Percentiles rank a stretch among this genome's conserved stretches.
These are phyloP conservation scores for Penicillium rolfsii DNA, from an alignment of 2,329 filamentous ascomycete species.

Conservation along the genomic window DNA sequence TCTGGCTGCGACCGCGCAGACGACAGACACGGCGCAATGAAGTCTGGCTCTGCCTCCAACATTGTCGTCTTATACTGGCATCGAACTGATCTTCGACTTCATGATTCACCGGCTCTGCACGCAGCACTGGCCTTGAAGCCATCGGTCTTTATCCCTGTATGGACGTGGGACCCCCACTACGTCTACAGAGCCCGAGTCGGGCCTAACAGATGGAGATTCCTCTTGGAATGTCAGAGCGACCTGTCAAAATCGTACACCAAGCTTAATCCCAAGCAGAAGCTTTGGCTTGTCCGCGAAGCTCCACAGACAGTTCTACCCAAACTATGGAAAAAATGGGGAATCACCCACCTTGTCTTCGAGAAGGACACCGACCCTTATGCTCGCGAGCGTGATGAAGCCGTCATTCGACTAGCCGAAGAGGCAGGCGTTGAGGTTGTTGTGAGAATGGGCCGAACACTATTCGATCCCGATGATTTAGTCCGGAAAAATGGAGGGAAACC, in stretches of 20 bases:
- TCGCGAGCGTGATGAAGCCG: conserved; percentile 62
- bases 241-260: conserved; percentile 68
- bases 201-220: conserved; percentile 73
- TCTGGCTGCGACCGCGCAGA: background rate
- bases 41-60: conserved; percentile 13
- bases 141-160: conserved; percentile 71
- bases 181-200: conserved; percentile 72
- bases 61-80: conserved; percentile 72
- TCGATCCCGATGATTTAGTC: conserved; percentile 72
- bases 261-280: conserved; percentile 70
- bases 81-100: conserved; percentile 74
- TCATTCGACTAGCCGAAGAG: conserved; percentile 62
- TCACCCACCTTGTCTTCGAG: conserved; percentile 77
- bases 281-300: conserved; percentile 72
- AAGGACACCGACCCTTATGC: conserved; percentile 77
- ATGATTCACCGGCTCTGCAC: conserved; percentile 74
- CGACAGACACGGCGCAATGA: conserved; percentile 6
- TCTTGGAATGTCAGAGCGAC: conserved; percentile 75
- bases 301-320: conserved; percentile 73
- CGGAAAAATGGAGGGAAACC: conserved; percentile 68
- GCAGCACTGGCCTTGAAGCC: conserved; percentile 72
- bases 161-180: conserved; percentile 81
- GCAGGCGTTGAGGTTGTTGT: conserved; percentile 71
- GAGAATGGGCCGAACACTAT: conserved; percentile 68
- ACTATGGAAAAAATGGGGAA: conserved; percentile 71